Base-by-base conservation (phyloP, 2,329 filamentous ascomycete species). In the Chrysoporthe deuterocubensis region DNA sequence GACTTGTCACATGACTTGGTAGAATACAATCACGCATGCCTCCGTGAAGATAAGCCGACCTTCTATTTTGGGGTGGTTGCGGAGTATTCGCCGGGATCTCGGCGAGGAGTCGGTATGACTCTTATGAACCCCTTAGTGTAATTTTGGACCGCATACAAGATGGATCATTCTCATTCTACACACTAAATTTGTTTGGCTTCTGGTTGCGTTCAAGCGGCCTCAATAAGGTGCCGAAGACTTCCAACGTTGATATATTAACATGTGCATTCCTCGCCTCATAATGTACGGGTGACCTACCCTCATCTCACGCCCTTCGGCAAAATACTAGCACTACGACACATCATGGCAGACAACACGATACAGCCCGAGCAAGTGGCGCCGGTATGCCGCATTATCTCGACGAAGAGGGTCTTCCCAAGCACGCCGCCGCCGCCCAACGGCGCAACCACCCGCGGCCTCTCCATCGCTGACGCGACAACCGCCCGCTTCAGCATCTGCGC, bases 401-500 rank as follows among this genome's bases (percentile, higher is more conserved):
- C 52, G n/a, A 40, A 46, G n/a, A 64, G 65, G 43, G 9, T 69
- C 4, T 65, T 69, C n/a, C 68, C 68, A 21, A 42, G 62, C 11
- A 42, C 66, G 50, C 11, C 9, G n/a, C 4, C 44, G 18, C 26
- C 26, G 8, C n/a, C 32, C 32, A 42, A n/a, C 2, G 37, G 56
- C n/a, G 11, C 58, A n/a, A 73, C 54, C 2, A 65, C 63, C 4
- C 73, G 72, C 16, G 72, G 67, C 54, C 72, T 83, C 0, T 82
- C 81, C 4, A 80, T 83, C 37, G 71, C 81, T 16, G 82, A 84
- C 73, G 79, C 79, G 2, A 79, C 79, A 0, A 78, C 80, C 11
- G 78, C 79, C 2, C 74, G 79, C 4, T 84, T 82, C 68, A 65
- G 76, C 1, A 70, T 77, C 4, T 79, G 79, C 8, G 78, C 76